Base-by-base conservation (phyloP, 2,329 filamentous ascomycete species). In the Myriosclerotinia scirpicola region DNA sequence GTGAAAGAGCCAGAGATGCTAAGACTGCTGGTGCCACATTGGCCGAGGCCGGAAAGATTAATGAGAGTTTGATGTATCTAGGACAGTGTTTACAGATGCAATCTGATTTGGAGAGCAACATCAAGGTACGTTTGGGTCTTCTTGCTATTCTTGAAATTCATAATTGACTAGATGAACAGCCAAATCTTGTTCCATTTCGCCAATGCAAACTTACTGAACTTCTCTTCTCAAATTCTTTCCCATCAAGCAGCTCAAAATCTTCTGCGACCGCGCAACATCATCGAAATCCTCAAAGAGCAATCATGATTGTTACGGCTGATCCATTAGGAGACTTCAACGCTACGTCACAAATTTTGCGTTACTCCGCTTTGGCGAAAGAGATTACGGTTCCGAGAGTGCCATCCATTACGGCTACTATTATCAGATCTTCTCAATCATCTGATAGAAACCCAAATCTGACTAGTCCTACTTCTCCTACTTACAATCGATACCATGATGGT, bases 11-110 rank as follows among this genome's bases (percentile, higher is more conserved):
- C 20, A 86, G 93, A 68, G 93, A 95, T 70, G 93, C 95, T 36
- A 97, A 97, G 82, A 98, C 95, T 0, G 91, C 93, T 0, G 95
- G 95, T 15, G 89, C 92, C 5, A 97, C 94, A 0, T 84, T 99
- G 17, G 94, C 91, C 0, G 95, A 99, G 80, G 95, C 94, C 46
- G 95, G 95, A 64, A 98, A 98, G 80, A 99, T 99, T 77, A 99
- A 99, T 75, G 93, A 97, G 78, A 96, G 92, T 75, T 81, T 99
- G 75, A 99, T 99, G 95, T 98, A 97, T 76, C 84, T 99, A 1
- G 95, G 95, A 0, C 95, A 98, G 76, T 99, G 95, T 76, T 84
- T 99, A 73, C 94, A 98, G 76, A 94, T 97, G 84, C 94, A 97
- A 77, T 93, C 90, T 68, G 92, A 94, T 73, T 84, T 88, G 42